Percentiles rank a stretch among this genome's conserved stretches.
Conservation (phyloP, 768 basidiomycete species). For the Mycena kentingensis region DNA sequence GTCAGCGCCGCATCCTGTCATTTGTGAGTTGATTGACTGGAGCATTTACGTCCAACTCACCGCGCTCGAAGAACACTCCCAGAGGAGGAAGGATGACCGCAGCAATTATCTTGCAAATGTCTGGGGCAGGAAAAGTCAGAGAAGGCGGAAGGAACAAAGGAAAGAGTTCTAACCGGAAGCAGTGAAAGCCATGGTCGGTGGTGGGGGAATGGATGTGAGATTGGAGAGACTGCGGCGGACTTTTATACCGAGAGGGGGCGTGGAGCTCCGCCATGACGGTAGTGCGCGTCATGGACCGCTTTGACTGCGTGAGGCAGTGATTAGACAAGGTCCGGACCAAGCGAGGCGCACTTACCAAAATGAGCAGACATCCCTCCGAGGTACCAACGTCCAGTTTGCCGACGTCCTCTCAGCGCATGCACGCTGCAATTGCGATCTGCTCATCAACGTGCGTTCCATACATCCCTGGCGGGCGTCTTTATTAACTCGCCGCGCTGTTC, state of each 20-base stretch:
- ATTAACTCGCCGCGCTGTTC: no score
- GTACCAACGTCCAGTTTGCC: no score
- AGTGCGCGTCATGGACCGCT: no score
- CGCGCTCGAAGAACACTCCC: constrained; percentile 87
- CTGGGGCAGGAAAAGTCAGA: no score
- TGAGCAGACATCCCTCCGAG: no score
- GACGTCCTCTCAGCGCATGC: no score
- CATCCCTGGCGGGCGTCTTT: no score
- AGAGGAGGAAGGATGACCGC: constrained; percentile 80
- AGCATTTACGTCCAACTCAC: not conserved
- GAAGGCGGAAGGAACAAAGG: no score
- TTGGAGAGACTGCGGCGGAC: not conserved
- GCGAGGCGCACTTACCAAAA: no score
- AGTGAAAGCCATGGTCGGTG: constrained; percentile 49
- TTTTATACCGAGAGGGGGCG: not conserved
- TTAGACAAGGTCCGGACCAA: no score
- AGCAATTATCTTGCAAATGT: constrained; percentile 56
- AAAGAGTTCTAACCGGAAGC: no score
- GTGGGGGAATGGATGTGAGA: constrained; percentile 13
- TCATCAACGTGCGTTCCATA: constrained; percentile 80
- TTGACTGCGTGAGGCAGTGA: no score
- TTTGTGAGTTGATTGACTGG: not conserved
- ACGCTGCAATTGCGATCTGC: constrained; percentile 72
- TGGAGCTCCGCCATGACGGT: not conserved
- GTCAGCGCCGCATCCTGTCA: constrained; percentile 63